Evolutionary conservation across 176 grass and related monocot genomes (phyloP), one percentile per base, ranked within the genome.

Genomic region (Zizania latifolia): DNA sequence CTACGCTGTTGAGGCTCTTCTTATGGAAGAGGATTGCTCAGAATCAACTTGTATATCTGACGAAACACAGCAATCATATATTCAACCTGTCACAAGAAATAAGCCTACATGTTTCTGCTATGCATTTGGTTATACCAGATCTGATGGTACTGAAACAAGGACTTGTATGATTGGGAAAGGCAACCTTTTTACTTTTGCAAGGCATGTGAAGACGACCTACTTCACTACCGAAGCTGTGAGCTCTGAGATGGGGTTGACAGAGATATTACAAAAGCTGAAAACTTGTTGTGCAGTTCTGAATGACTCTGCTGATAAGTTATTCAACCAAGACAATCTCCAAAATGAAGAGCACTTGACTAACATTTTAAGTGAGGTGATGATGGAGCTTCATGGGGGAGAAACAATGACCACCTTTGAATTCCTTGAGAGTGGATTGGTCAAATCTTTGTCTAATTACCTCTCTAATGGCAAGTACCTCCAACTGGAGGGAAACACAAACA

Each of bases 351-450:
- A 87, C 58, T 66, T 93, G 55, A 85, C 93, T 73, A 77, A 82
- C 73, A 86, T 93, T 86, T 85, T 97, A 73, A 69, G 73, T 57
- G 87, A 97, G 84, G 78, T 97, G 28, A 91, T 97, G 88, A 97
- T 80, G 85, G 94, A 97, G 56, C 91, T 93, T 81, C 87, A 71
- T 72, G 86, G 81, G 54, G 90, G 86, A 45, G 86, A 97, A 66
- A 85, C 86, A 51, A 89, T 97, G 94, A 93, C 94, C 26, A 93
- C 90, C 55, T 97, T 97, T 83, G 94, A 97, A 85, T 97, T 97
- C 33, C 72, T 97, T 74, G 88, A 97, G 51, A 97, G 94, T 81
- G 94, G 90, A 76, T 78, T 97, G 40, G 81, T 91, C 23, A 93
- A 84, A 87, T 93, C 88, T 62, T 85, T 97, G 51, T 85, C 84